Evolutionary conservation across 768 basidiomycete species (phyloP).

Genomic region (Termitomyces sp.): DNA sequence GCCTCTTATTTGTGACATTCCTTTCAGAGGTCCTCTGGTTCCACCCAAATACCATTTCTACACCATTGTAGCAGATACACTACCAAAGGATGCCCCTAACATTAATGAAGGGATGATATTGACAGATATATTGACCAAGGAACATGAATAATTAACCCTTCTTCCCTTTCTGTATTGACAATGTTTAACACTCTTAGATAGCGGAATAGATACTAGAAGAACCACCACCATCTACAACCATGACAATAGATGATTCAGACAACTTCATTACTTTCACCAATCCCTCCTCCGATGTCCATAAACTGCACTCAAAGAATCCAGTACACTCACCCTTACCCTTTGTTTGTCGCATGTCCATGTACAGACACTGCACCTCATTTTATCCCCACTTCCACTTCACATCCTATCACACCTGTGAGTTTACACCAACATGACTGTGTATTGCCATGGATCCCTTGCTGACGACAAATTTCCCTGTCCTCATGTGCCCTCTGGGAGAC

Average conservation of each 20-base stretch:
- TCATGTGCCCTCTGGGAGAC: too few species aligned
- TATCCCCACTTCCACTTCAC: not conserved
- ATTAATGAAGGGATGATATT: not conserved
- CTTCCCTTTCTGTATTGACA: too few species aligned
- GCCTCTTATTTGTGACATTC: not conserved
- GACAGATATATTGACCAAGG: not conserved
- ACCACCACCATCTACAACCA: not conserved
- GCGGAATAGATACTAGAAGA: too few species aligned
- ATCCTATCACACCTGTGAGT: not conserved
- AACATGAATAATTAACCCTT: not conserved
- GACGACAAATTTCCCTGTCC: too few species aligned
- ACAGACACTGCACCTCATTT: not conserved
- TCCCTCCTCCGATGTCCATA: conserved; percentile 4
- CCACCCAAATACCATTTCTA: not conserved
- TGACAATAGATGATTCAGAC: too few species aligned
- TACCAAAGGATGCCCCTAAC: not conserved
- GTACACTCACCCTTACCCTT: conserved; percentile 2
- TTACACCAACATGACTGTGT: too few species aligned
- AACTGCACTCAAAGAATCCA: not conserved
- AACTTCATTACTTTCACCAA: not conserved
- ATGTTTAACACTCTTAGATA: not conserved
- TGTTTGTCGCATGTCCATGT: conserved; percentile 6
- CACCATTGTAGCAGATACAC: not conserved
- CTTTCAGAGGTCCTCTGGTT: not conserved
- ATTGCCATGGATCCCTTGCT: too few species aligned